A percentile compares a stretch with the other conserved stretches of the same genome.
These are phyloP conservation scores for Rutidosis leptorrhynchoides DNA, from an alignment of 129 eudicot species.

Conservation along the genomic window DNA sequence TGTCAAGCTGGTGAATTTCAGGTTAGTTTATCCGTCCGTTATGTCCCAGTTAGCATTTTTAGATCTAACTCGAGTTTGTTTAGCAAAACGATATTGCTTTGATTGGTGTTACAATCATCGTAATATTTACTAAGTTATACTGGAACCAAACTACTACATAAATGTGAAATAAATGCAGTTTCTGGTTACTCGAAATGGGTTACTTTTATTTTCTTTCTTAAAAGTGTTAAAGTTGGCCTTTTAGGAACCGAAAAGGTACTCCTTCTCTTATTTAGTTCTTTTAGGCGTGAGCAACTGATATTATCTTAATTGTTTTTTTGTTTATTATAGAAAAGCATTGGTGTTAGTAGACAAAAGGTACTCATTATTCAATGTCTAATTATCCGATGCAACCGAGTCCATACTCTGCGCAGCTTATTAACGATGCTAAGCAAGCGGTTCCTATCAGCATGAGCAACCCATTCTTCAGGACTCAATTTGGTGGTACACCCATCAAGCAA, in stretches of 20 bases:
- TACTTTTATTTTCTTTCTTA: constrained; percentile 5
- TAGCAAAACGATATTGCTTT: neutral
- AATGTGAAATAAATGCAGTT: neutral
- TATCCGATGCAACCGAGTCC: constrained; percentile 51
- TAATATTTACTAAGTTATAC: neutral
- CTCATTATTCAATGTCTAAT: constrained; percentile 38
- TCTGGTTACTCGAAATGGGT: neutral
- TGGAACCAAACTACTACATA: neutral
- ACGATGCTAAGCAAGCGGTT: constrained; percentile 39
- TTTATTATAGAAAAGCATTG: constrained; percentile 37
- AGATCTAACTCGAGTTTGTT: neutral
- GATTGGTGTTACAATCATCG: neutral
- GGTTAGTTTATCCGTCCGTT: constrained; percentile 31
- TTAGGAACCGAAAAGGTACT: constrained; percentile 5
- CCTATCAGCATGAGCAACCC: constrained; percentile 42
- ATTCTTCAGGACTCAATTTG: constrained; percentile 45
- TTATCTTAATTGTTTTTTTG: constrained; percentile 17
- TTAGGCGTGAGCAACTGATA: neutral
- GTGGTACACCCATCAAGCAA: constrained; percentile 48
- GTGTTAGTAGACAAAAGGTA: constrained; percentile 39
- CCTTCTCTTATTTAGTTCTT: neutral
- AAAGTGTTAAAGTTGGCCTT: neutral
- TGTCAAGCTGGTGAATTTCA: constrained; percentile 49
- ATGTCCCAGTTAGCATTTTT: neutral
- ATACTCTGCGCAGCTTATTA: constrained; percentile 31